These are phyloP conservation scores for Blepharisma undulans DNA, from an alignment of 169 alveolate species.

Conservation along the genomic window DNA sequence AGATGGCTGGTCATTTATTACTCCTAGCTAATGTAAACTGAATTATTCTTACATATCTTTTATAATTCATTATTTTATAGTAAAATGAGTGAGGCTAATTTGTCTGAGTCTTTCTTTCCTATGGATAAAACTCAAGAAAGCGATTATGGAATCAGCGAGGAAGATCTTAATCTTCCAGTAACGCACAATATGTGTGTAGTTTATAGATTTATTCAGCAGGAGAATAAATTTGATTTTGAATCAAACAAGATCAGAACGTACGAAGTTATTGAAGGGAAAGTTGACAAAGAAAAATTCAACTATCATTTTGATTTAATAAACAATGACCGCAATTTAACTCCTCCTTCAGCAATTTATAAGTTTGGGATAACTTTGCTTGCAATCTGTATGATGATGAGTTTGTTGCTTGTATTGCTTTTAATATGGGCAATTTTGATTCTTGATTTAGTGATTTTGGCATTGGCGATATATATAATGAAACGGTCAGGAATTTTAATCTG, in stretches of 20 bases:
- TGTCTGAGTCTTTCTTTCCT: not conserved
- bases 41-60: not conserved
- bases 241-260: not conserved
- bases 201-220: not conserved
- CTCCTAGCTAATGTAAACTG: not conserved
- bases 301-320: not conserved
- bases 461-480: not conserved
- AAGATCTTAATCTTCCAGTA: not conserved
- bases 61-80: not conserved
- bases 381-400: not conserved
- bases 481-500: not conserved
- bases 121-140: not conserved
- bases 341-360: not conserved
- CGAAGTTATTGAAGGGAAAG: not conserved
- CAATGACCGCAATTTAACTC: not conserved
- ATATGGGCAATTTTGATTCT: constrained; percentile 10
- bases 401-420: not conserved
- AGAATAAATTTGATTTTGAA: not conserved
- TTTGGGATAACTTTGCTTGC: not conserved
- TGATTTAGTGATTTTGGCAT: constrained; percentile 22
- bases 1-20: constrained; percentile 33
- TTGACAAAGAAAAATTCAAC: not conserved
- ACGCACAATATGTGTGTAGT: not conserved
- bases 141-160: not conserved
- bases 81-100: not conserved